Conservation (phyloP, 306 rosid genomes). For the Inga laurina region DNA sequence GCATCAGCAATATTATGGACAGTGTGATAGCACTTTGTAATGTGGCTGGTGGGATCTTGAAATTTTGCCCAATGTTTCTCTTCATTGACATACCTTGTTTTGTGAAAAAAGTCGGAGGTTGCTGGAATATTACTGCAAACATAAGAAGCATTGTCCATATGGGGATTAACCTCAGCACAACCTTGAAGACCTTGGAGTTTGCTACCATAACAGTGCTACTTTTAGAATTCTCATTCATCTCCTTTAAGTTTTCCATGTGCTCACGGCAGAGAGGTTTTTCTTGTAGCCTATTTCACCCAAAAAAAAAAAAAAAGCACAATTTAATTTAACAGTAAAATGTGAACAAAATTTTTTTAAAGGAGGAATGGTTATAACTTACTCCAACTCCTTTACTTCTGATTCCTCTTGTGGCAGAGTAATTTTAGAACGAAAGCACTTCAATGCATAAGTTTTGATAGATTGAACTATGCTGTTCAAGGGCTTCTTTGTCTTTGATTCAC, state of each 20-base stretch:
- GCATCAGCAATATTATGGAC: slow-evolving; percentile 84
- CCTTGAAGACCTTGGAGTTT: slow-evolving; percentile 55
- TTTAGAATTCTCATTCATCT: slow-evolving; percentile 39
- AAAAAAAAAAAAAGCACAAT: not conserved
- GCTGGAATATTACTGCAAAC: slow-evolving; percentile 93
- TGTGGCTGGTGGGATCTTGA: slow-evolving; percentile 94
- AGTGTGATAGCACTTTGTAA: slow-evolving; percentile 79
- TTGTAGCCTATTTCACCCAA: not conserved
- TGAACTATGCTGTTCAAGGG: not conserved
- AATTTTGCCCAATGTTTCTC: slow-evolving; percentile 65
- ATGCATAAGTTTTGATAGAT: not conserved
- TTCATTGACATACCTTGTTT: slow-evolving; percentile 98
- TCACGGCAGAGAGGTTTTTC: not conserved
- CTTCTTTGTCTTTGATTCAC: not conserved
- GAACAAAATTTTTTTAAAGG: not conserved
- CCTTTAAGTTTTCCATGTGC: not conserved
- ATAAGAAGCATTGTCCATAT: slow-evolving; percentile 92
- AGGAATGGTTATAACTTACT: not conserved
- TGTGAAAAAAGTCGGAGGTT: slow-evolving; percentile 87
- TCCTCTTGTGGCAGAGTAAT: not conserved
- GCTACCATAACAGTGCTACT: slow-evolving; percentile 29
- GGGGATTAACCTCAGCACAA: slow-evolving; percentile 66
- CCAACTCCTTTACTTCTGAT: not conserved
- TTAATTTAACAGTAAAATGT: not conserved
- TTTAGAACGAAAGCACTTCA: not conserved